A percentile compares a stretch with the other conserved stretches of the same genome.
phyloP scores from a whole-genome alignment of 768 basidiomycete genomes.

The Suillus subaureus region DNA sequence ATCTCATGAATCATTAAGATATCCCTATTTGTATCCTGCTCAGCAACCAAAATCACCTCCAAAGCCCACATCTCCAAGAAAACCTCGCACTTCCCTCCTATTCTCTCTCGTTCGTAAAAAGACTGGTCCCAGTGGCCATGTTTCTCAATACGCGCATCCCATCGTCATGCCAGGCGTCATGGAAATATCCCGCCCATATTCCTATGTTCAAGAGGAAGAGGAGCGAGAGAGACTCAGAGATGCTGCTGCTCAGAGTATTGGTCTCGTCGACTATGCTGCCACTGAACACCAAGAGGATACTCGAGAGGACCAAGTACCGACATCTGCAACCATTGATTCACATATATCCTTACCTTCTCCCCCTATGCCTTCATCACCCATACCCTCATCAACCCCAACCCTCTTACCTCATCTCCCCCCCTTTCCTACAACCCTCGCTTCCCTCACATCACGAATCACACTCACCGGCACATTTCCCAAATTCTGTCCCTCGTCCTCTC shows the following conservation, averaged over 20 bases:
- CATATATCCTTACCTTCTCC: slow-evolving; percentile 20
- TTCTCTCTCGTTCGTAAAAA: slow-evolving; percentile 44
- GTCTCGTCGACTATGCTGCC: slow-evolving; percentile 37
- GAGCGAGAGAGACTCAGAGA: slow-evolving; percentile 77
- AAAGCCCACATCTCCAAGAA: slow-evolving; percentile 24
- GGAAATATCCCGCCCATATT: slow-evolving; percentile 58
- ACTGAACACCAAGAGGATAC: neutral
- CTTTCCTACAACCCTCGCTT: slow-evolving; percentile 61
- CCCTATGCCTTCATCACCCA: slow-evolving; percentile 17
- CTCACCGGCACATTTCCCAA: slow-evolving; percentile 61
- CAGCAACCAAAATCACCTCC: neutral
- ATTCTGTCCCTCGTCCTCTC: slow-evolving; percentile 65
- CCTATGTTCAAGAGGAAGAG: slow-evolving; percentile 60
- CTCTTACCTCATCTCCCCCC: slow-evolving; percentile 41
- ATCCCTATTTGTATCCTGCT: neutral
- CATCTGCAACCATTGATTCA: slow-evolving; percentile 18
- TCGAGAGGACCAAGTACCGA: slow-evolving; percentile 47
- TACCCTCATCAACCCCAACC: slow-evolving; percentile 28
- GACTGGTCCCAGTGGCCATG: slow-evolving; percentile 30
- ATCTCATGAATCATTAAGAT: slow-evolving; percentile 12
- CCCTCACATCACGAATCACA: slow-evolving; percentile 55
- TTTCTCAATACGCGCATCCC: slow-evolving; percentile 33
- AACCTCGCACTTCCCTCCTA: slow-evolving; percentile 48
- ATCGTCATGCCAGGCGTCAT: slow-evolving; percentile 69
- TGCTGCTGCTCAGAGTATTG: slow-evolving; percentile 76